A percentile compares a stretch with the other conserved stretches of the same genome.
Evolutionary conservation across 1,284 basidiomycete species (phyloP).

Genomic region (Volvariella volvacea): DNA sequence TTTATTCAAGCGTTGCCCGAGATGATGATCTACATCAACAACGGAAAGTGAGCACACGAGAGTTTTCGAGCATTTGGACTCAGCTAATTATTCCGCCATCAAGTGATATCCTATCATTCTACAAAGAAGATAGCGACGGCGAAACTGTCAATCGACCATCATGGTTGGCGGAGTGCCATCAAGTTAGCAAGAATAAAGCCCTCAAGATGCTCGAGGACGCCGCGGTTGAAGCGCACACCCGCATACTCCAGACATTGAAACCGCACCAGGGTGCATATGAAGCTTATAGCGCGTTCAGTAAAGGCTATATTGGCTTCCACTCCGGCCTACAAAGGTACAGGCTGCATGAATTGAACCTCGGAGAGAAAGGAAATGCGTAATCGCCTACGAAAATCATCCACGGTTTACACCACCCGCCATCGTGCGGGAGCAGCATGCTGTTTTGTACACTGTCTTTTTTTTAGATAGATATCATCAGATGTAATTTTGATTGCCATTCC

Average conservation of each 20-base stretch:
- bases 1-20: constrained; percentile 28
- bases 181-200: constrained; percentile 9
- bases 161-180: constrained; percentile 5
- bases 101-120: constrained; percentile 15
- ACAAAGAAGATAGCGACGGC: constrained; percentile 14
- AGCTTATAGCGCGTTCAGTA: background rate
- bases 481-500: no score
- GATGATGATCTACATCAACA: constrained; percentile 20
- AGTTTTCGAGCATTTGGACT: constrained; percentile 1
- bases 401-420: no score
- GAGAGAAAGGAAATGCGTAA: no score
- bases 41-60: constrained; percentile 22
- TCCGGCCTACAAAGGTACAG: no score
- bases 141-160: constrained; percentile 13
- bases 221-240: constrained; percentile 7
- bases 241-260: no score
- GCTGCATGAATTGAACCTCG: no score
- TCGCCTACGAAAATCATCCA: no score
- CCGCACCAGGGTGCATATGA: background rate
- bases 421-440: no score
- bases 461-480: no score
- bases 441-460: no score
- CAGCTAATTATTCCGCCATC: background rate
- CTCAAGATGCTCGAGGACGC: constrained; percentile 7
- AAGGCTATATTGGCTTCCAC: background rate